Percentiles rank a stretch among this genome's conserved stretches.
These are phyloP conservation scores for Lentinula edodes DNA, from an alignment of 768 basidiomycete genomes.

Conservation along the genomic window DNA sequence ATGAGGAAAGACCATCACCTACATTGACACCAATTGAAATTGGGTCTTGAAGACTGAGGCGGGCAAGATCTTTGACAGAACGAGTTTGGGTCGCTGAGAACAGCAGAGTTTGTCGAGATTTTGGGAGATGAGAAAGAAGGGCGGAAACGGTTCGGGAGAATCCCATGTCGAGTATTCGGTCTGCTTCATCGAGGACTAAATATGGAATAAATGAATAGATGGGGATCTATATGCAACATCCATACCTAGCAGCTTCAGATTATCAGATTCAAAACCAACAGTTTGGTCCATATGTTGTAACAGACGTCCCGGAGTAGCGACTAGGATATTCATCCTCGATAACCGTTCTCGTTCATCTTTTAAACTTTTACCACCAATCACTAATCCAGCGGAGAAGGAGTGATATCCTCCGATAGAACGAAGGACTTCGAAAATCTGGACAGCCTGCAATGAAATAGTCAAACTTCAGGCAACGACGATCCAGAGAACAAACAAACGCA, in stretches of 20 bases:
- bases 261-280: conserved; percentile 86
- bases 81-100: conserved; percentile 97
- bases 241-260: conserved; percentile 86
- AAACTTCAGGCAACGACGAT: neutral
- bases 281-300: conserved; percentile 99
- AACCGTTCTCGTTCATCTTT: conserved; percentile 90
- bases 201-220: conserved; percentile 1
- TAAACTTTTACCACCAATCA: conserved; percentile 94
- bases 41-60: conserved; percentile 82
- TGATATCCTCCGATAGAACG: conserved; percentile 92
- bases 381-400: conserved; percentile 87
- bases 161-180: conserved; percentile 95
- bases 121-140: conserved; percentile 86
- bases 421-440: conserved; percentile 96
- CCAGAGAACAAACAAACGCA: conserved; percentile 30
- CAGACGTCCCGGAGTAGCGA: conserved; percentile 92
- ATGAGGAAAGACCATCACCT: conserved; percentile 33
- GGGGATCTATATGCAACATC: conserved; percentile 8
- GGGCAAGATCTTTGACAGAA: conserved; percentile 82
- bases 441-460: conserved; percentile 51
- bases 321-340: conserved; percentile 95
- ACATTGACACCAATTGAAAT: conserved; percentile 63
- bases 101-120: conserved; percentile 88
- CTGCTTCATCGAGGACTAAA: conserved; percentile 92
- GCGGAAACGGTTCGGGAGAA: conserved; percentile 87